A percentile compares a stretch with the other conserved stretches of the same genome.
Evolutionary conservation across 78 protist genomes (phyloP).

Genomic region (Paulinella micropora): DNA sequence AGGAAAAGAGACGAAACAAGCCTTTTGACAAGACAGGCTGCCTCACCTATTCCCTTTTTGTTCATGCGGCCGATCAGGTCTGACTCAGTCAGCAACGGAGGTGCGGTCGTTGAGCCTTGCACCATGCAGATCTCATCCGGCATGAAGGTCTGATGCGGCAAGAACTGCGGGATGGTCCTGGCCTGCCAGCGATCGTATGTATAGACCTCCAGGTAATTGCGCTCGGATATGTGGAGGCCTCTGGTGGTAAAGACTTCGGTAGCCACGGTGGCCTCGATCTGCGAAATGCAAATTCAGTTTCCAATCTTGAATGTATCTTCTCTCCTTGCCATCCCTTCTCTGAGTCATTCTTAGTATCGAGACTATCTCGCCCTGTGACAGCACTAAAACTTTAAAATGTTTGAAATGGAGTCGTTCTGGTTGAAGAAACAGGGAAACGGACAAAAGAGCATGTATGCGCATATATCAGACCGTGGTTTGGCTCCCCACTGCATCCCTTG

Average conservation of each 20-base stretch:
- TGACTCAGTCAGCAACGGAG: slow-evolving; percentile 72
- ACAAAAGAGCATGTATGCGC: background rate
- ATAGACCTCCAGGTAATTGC: slow-evolving; percentile 64
- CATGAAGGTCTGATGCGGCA: slow-evolving; percentile 46
- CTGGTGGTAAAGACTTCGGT: background rate
- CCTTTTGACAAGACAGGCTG: no score
- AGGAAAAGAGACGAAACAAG: background rate
- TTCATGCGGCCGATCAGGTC: slow-evolving; percentile 90
- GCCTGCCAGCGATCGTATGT: slow-evolving; percentile 72
- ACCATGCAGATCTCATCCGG: slow-evolving; percentile 44
- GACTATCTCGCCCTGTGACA: background rate
- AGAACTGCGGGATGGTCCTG: slow-evolving; percentile 52
- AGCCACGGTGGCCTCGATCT: no score
- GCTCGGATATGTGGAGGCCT: slow-evolving; percentile 46
- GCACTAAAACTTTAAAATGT: background rate
- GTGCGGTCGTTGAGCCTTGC: slow-evolving; percentile 70
- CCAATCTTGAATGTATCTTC: no score
- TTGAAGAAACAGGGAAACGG: background rate
- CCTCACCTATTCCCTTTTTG: slow-evolving; percentile 23
- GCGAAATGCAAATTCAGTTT: no score
- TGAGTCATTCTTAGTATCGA: background rate
- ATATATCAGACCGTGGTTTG: slow-evolving; percentile 50
- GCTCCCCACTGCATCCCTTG: slow-evolving; percentile 69
- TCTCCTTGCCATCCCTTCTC: background rate
- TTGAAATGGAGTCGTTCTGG: background rate